Conservation (phyloP, 1,284 basidiomycete species). For the Amylostereum chailletii region DNA sequence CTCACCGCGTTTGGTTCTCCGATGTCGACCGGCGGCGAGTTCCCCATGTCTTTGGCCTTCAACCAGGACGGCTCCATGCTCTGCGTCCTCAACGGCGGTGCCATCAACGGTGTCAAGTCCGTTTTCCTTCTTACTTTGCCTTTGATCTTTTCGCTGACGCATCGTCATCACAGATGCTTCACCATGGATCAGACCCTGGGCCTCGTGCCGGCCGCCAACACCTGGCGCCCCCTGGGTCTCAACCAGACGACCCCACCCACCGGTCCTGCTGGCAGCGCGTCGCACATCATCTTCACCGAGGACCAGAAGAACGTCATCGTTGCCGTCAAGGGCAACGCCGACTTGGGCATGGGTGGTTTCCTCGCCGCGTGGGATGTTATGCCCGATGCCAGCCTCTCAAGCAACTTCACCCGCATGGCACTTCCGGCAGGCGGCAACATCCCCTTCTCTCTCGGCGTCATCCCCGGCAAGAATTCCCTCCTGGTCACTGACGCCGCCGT, state of each 20-base stretch:
- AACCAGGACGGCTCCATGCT: conserved; percentile 29
- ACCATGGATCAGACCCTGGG: conserved; percentile 29
- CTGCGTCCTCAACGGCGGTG: conserved; percentile 39
- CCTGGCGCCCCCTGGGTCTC: conserved; percentile 31
- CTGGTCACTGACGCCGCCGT: conserved; percentile 23
- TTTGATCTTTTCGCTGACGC: neutral
- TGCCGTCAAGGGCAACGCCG: conserved; percentile 35
- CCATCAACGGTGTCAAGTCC: conserved; percentile 36
- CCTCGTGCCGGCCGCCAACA: conserved; percentile 28
- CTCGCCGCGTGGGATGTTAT: conserved; percentile 37
- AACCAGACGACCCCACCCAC: conserved; percentile 35
- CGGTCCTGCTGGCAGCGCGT: conserved; percentile 29
- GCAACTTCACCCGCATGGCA: conserved; percentile 15
- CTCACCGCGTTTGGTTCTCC: conserved; percentile 33
- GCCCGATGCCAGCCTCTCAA: conserved; percentile 21
- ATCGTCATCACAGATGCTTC: conserved; percentile 29
- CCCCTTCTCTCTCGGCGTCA: conserved; percentile 24
- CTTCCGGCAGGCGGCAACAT: conserved; percentile 17
- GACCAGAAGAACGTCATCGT: conserved; percentile 33
- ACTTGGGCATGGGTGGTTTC: conserved; percentile 22
- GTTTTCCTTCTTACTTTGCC: conserved; percentile 5
- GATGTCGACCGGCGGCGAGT: conserved; percentile 35
- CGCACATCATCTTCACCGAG: conserved; percentile 36
- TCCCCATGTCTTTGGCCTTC: conserved; percentile 38
- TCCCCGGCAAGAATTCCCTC: conserved; percentile 23